Base-by-base conservation (phyloP, 169 alveolate species). In the Eimeria maxima region DNA sequence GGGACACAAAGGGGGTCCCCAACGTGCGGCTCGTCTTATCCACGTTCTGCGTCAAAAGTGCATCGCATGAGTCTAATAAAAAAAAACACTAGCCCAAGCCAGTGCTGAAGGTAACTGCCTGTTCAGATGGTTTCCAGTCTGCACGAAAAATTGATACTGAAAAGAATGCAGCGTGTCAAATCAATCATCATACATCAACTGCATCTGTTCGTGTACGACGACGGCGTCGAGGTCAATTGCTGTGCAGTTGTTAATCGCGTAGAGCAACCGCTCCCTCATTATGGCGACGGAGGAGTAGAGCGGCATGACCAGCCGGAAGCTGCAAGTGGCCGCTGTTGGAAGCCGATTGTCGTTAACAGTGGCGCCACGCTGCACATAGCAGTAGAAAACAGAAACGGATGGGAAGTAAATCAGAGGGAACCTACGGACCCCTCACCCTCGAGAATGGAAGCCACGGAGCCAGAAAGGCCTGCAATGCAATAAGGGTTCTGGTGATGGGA, bases 271-370 rank as follows among this genome's bases (percentile, higher is more conserved):
- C 95, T 97, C 96, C 94, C 98, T 96, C 93, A 98, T 81, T 42
- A 98, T 96, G 8, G 97, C 98, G 42, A 94, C 93, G 65, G 98
- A 97, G 45, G 98, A 97, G 93, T 98, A 98, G 90, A 96, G 97
- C 69, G 99, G 99, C 96, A 98, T 60, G 57, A 97, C 95, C 90
- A 98, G 97, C 84, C 99, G 97, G 95, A 98, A 98, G 81, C 99
- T 98, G 96, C 99, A 98, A 8, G 99, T 98, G 45, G 99, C 98
- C 38, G 99, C 97, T 57, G 99, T 98, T 65, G 99, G 99, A 71
- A 98, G 97, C 86, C 99, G 95, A 90, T 96, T 95, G 96, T 98
- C 99, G 87, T 96, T 80, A 63, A 78, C 18, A 92, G 55, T 63
- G 16, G 91, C 73, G 69, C 47, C 65, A n/a, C 88, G 92, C 71